Conservation (phyloP, 805 yeast species). For the Pichia manshurica region DNA sequence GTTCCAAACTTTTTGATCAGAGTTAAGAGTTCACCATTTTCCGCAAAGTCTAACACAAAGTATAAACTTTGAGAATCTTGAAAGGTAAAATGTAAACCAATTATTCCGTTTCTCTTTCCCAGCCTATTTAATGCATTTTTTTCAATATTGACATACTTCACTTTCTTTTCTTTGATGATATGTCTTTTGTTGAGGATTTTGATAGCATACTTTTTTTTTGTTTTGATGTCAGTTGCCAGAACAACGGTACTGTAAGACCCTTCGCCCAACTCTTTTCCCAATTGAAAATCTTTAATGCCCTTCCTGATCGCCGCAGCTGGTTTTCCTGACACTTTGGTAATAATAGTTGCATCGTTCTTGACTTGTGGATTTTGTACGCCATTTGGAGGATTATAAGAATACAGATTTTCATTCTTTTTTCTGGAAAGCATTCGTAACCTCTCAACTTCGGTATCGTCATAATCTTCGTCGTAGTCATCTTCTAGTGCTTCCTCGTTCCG, state of each 20-base stretch:
- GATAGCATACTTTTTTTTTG: conserved; percentile 63
- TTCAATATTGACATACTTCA: conserved; percentile 78
- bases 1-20: conserved; percentile 67
- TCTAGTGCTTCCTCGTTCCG: conserved; percentile 2
- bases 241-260: conserved; percentile 95
- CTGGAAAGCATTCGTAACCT: conserved; percentile 1
- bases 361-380: neutral
- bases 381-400: conserved; percentile 1
- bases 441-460: conserved; percentile 9
- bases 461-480: conserved; percentile 10
- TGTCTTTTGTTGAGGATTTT: conserved; percentile 73
- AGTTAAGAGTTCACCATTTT: conserved; percentile 69
- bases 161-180: conserved; percentile 75
- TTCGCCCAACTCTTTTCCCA: conserved; percentile 86
- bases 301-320: conserved; percentile 39
- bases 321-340: conserved; percentile 38
- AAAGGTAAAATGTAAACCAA: conserved; percentile 68
- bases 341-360: conserved; percentile 33
- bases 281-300: conserved; percentile 76
- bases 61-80: conserved; percentile 71
- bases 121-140: conserved; percentile 72
- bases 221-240: conserved; percentile 71
- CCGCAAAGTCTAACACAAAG: conserved; percentile 72
- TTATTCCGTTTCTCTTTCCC: conserved; percentile 49
- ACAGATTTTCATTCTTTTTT: neutral